Base-by-base conservation (phyloP, 495 filamentous ascomycete genomes). In the Penicillium steckii region DNA sequence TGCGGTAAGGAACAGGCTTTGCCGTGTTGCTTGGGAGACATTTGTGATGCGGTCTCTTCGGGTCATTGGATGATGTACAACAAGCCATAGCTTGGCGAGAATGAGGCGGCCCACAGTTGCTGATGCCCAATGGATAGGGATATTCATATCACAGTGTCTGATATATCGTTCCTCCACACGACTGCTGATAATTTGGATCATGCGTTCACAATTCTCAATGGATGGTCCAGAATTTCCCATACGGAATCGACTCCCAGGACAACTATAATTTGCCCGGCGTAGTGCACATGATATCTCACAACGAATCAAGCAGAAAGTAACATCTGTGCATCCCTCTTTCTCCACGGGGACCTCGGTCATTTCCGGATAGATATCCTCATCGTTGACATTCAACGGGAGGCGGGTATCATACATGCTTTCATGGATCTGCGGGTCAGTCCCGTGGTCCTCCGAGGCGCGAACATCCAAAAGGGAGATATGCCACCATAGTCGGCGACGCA, bases 401-500 rank as follows among this genome's bases (percentile, higher is more conserved):
- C 78, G 71, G 3, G 86, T 94, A 62, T 95, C 90, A 57, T 85
- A 95, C 29, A 82, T 76, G 45, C 70, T 67, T 40, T 88, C 85
- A 21, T 82, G 65, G 15, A 95, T 86, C 12, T 80, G 84, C 8
- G 88, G 80, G 53, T 95, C 89, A 25, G 85, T 88, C 0, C 90
- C 92, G 62, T 93, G 87, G 52, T 94, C 91, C 60, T 96, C 91
- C 8, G 87, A 84, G 0, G 90, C 85, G 15, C 89, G 79, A 3
- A 84, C 71, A 65, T 96, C 91, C 40, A 95, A 64, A 17, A 91
- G 72, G 60, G 82, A 86, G 8, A 96, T 79, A 40, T 88, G 83
- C 85, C 90, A 93, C 85, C 91, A 96, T 4, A 95, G 62, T 1
- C 91, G 80, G 44, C 91, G 80, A 45, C 91, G 80, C 81, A 94